Conservation (phyloP, 2,329 filamentous ascomycete species). For the Lojkania enalia region DNA sequence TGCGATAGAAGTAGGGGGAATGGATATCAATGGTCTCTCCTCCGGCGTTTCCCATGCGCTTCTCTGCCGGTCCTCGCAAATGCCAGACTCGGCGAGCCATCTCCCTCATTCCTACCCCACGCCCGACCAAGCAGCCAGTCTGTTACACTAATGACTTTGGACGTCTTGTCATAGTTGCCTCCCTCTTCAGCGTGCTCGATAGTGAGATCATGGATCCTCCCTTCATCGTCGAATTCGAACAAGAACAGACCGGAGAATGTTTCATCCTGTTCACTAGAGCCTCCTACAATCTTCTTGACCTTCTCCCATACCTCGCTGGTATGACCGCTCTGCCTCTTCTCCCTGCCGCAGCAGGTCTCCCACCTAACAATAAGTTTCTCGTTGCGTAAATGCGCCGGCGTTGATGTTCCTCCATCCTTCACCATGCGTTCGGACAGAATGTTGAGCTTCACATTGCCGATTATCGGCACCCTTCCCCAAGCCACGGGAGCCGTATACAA, state of each 20-base stretch:
- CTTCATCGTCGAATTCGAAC: conserved; percentile 91
- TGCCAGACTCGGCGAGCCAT: conserved; percentile 49
- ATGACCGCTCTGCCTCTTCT: conserved; percentile 48
- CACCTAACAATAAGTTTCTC: conserved; percentile 92
- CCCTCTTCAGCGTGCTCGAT: conserved; percentile 92
- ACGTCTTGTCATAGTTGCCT: conserved; percentile 79
- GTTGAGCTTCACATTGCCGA: conserved; percentile 85
- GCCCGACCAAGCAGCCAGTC: conserved; percentile 91
- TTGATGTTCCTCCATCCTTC: conserved; percentile 52
- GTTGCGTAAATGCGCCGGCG: conserved; percentile 49
- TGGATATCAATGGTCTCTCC: not conserved
- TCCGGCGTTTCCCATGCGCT: not conserved
- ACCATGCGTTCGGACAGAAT: conserved; percentile 91
- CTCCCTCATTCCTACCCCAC: conserved; percentile 53
- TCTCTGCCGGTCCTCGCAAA: conserved; percentile 27
- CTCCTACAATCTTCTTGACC: conserved; percentile 60
- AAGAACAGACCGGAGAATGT: conserved; percentile 92
- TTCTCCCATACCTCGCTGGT: conserved; percentile 57
- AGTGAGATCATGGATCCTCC: conserved; percentile 81
- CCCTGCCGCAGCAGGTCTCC: conserved; percentile 68
- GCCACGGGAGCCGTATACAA: conserved; percentile 95
- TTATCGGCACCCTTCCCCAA: conserved; percentile 88
- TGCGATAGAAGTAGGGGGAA: not conserved
- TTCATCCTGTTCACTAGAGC: conserved; percentile 52
- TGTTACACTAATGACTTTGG: conserved; percentile 85